These are phyloP conservation scores for Astrephomene gubernaculifera DNA, from an alignment of 139 green algal genomes.

Conservation along the genomic window DNA sequence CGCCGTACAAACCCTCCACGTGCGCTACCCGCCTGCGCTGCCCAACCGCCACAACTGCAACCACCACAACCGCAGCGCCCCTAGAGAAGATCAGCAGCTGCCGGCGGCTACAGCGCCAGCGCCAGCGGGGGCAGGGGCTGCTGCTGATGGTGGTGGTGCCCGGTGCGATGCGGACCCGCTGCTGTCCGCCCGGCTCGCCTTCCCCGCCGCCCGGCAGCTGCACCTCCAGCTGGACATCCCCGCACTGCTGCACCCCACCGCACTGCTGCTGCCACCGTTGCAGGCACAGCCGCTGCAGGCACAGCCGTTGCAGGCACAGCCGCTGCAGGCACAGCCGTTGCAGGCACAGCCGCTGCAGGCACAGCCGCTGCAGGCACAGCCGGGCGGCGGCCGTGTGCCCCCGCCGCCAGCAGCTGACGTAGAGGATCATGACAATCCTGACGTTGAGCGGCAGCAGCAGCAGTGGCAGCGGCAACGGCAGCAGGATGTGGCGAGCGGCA, in stretches of 20 bases:
- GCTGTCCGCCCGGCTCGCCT: background rate
- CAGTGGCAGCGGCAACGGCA: background rate
- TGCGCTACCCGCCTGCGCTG: background rate
- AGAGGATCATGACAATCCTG: too few relatives aligned
- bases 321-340: background rate
- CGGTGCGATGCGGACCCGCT: background rate
- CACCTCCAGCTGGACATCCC: conserved; percentile 8
- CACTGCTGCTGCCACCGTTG: background rate
- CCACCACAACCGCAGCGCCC: background rate
- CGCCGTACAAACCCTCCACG: background rate
- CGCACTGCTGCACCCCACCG: background rate
- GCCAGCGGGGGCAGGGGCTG: too few relatives aligned
- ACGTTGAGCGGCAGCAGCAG: too few relatives aligned
- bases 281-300: background rate
- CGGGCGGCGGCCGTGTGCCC: too few relatives aligned
- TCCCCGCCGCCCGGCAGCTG: background rate
- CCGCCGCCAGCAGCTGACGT: too few relatives aligned
- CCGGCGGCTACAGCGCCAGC: too few relatives aligned
- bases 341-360: background rate
- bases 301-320: background rate
- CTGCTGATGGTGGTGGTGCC: too few relatives aligned
- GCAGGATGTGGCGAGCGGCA: too few relatives aligned
- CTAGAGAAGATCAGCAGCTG: background rate
- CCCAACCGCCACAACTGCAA: background rate
- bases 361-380: background rate